These are phyloP conservation scores for Ophiostoma quercus DNA, from an alignment of 2,329 filamentous ascomycete species.

Conservation along the genomic window DNA sequence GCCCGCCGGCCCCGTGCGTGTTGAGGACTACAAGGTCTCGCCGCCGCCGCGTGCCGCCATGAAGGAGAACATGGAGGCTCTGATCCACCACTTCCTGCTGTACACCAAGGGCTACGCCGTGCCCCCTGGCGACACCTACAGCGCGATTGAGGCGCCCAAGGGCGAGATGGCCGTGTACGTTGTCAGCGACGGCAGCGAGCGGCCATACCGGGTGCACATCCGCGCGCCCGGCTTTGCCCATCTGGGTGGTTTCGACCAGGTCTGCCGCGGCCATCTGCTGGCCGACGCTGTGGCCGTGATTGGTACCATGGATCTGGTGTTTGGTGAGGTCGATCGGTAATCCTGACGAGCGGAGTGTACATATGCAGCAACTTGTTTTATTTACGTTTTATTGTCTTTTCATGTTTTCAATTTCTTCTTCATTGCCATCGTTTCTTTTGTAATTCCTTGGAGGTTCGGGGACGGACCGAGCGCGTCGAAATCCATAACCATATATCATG, in stretches of 20 bases:
- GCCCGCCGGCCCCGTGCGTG: slow-evolving; percentile 86
- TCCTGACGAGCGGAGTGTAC: slow-evolving; percentile 26
- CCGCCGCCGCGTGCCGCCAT: slow-evolving; percentile 94
- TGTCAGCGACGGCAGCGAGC: slow-evolving; percentile 91
- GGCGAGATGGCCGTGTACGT: slow-evolving; percentile 98
- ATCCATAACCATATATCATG: background rate
- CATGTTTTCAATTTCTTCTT: background rate
- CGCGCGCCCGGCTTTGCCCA: slow-evolving; percentile 95
- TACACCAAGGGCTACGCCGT: slow-evolving; percentile 99
- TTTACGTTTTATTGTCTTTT: background rate
- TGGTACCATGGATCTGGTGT: slow-evolving; percentile 82
- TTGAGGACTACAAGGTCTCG: slow-evolving; percentile 98
- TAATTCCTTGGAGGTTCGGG: background rate
- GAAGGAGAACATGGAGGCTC: slow-evolving; percentile 99
- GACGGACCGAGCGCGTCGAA: background rate
- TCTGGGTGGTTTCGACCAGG: slow-evolving; percentile 87
- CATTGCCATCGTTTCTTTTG: background rate
- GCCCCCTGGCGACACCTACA: slow-evolving; percentile 96
- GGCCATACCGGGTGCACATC: slow-evolving; percentile 96
- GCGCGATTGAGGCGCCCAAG: slow-evolving; percentile 98
- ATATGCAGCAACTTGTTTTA: slow-evolving; percentile 20
- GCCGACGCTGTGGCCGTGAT: slow-evolving; percentile 97
- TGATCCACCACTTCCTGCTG: slow-evolving; percentile 98
- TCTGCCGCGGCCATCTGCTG: slow-evolving; percentile 84
- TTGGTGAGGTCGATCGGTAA: slow-evolving; percentile 65